Percentiles rank a stretch among this genome's conserved stretches.
phyloP scores from a whole-genome alignment of 192 early-diverging fungal genomes.

The Rhizophagus prolifer region DNA sequence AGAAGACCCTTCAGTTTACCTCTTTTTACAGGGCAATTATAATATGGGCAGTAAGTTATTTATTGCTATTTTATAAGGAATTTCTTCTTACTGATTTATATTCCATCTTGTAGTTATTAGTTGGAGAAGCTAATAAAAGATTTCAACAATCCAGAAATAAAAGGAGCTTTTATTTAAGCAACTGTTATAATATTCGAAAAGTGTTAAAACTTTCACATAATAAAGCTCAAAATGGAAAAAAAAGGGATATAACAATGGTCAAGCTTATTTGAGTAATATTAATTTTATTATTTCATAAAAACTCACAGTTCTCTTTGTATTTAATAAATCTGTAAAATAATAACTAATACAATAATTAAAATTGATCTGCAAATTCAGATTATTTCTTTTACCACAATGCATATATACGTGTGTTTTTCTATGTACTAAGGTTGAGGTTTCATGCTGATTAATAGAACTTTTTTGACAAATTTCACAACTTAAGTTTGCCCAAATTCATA shows the following conservation, averaged over 20 bases:
- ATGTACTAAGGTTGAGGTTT: too few relatives aligned
- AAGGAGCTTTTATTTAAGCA: slow-evolving; percentile 22
- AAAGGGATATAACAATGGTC: not conserved
- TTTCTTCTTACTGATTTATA: slow-evolving; percentile 24
- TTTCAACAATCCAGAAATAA: slow-evolving; percentile 16
- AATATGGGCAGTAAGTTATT: slow-evolving; percentile 25
- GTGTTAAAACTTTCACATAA: slow-evolving; percentile 7
- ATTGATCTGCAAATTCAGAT: too few relatives aligned
- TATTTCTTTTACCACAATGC: too few relatives aligned
- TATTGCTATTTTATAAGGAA: not conserved
- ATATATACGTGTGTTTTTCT: too few relatives aligned
- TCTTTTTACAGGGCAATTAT: slow-evolving; percentile 23
- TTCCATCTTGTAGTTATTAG: slow-evolving; percentile 23
- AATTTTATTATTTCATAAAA: too few relatives aligned
- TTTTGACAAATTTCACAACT: too few relatives aligned
- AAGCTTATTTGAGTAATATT: not conserved
- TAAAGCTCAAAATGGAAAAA: not conserved
- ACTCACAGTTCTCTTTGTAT: too few relatives aligned
- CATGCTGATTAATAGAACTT: too few relatives aligned
- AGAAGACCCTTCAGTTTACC: not conserved
- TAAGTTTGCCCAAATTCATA: too few relatives aligned
- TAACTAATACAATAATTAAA: too few relatives aligned
- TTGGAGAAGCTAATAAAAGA: slow-evolving; percentile 12
- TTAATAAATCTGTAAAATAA: too few relatives aligned
- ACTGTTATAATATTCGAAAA: slow-evolving; percentile 2